Base-by-base conservation (phyloP, 108 stramenopile species). In the Nitzschia sp. region DNA sequence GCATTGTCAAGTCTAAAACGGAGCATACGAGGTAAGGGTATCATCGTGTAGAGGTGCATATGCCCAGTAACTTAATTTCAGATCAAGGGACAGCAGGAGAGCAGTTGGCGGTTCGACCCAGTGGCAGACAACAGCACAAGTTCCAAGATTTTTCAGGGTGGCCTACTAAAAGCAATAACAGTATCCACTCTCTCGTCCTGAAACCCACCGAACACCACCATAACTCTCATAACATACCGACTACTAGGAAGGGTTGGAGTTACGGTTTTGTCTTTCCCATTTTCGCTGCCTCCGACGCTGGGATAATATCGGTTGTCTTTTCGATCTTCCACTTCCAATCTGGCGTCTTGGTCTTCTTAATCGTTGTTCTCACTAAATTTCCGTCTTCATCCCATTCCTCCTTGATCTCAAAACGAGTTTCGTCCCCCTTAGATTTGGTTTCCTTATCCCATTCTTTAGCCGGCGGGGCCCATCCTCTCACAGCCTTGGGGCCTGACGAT, bases 331-430 rank as follows among this genome's bases (percentile, higher is more conserved):
- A 24, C 47, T 77, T 77, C 76, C 69, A 70, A 42, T 77, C 69
- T 3, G 74, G 74, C 21, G 74, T 75, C 2, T 46, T 66, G 3
- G 55, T 77, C 17, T 77, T 49, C 30, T 70, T 70, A 21, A 63
- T 77, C 30, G 69, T 77, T 3, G 76, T 77, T 48, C 76, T 55
- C 18, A 27, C 46, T 5, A 77, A 53, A 46, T 77, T 77, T 36
- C 76, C 76, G 13, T 77, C 63, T 0, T 70, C 76, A 31, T 77
- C 76, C 76, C 76, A 77, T 57, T 77, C 76, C 18, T 77, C 76
- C 54, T 70, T 57, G 45, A 77, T 49, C 59, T 77, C 76, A 45
- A 70, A 47, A 21, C 57, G 58, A 3, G 69, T 70, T 31, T 77
- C 33, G 51, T 70, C 76, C 42, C 32, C 36, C 23, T 57, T 59